Conservation (phyloP, 208 protist genomes). For the Leishmania guyanensis region DNA sequence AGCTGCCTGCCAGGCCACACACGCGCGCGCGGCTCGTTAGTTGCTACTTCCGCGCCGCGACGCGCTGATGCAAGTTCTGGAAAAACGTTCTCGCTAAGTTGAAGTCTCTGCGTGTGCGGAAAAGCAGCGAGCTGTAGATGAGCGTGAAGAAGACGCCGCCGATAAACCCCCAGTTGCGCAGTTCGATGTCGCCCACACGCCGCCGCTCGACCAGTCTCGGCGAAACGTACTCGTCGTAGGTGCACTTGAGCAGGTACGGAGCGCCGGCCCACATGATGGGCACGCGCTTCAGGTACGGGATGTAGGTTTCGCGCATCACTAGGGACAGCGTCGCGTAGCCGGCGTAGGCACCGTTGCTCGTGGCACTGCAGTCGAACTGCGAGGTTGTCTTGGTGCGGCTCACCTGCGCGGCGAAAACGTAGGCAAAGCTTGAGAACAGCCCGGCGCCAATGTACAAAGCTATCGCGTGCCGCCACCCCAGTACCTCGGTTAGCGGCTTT, state of each 20-base stretch:
- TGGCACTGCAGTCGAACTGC: conserved; percentile 61
- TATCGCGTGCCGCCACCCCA: conserved; percentile 62
- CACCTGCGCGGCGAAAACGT: conserved; percentile 67
- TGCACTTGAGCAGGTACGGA: conserved; percentile 71
- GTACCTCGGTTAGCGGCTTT: conserved; percentile 55
- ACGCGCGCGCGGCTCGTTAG: not conserved
- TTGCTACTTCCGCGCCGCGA: not conserved
- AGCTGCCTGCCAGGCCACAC: not conserved
- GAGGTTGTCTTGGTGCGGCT: conserved; percentile 53
- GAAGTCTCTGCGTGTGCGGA: conserved; percentile 61
- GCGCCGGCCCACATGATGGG: conserved; percentile 54
- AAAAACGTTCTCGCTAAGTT: conserved; percentile 30
- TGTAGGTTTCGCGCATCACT: conserved; percentile 62
- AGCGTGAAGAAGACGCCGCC: conserved; percentile 82
- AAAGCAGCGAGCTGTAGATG: conserved; percentile 70
- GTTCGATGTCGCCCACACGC: conserved; percentile 48
- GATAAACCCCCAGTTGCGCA: conserved; percentile 85
- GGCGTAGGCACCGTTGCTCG: conserved; percentile 81
- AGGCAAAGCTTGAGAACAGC: conserved; percentile 83
- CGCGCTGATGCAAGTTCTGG: conserved; percentile 30
- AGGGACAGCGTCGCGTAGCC: conserved; percentile 74
- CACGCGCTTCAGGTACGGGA: conserved; percentile 54
- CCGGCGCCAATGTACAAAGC: conserved; percentile 74
- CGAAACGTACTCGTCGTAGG: conserved; percentile 82
- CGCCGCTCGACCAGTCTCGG: conserved; percentile 65